phyloP scores from a whole-genome alignment of 2,329 filamentous ascomycete species.

The Pseudocercospora pini-densiflorae region DNA sequence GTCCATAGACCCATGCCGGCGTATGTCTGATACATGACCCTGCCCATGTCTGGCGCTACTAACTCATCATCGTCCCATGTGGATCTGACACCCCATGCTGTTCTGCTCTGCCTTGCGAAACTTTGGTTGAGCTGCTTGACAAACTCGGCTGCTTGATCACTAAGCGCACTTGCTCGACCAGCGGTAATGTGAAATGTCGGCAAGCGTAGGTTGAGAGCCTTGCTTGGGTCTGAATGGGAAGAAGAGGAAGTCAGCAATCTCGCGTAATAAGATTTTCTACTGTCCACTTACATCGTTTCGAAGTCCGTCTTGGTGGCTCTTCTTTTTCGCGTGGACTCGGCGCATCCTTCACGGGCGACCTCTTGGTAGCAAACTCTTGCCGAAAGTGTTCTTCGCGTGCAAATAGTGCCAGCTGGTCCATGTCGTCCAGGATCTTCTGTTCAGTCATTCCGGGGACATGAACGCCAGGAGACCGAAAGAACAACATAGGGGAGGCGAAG shows the following conservation, averaged over 20 bases:
- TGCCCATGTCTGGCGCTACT: conserved; percentile 35
- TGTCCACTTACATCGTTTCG: conserved; percentile 38
- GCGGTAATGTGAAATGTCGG: conserved; percentile 48
- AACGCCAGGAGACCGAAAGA: conserved; percentile 53
- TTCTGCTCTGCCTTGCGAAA: conserved; percentile 42
- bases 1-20: conserved; percentile 33
- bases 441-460: conserved; percentile 27
- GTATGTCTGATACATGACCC: conserved; percentile 42
- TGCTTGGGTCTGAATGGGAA: conserved; percentile 41
- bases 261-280: not conserved
- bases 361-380: conserved; percentile 31
- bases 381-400: conserved; percentile 38
- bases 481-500: conserved; percentile 56
- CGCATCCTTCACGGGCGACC: conserved; percentile 16
- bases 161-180: conserved; percentile 44
- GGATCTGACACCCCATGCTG: too few relatives aligned
- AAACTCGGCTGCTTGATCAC: conserved; percentile 49
- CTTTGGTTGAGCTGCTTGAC: conserved; percentile 45
- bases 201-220: conserved; percentile 44
- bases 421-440: conserved; percentile 35
- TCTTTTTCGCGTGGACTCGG: not conserved
- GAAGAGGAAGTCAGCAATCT: not conserved
- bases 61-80: too few relatives aligned
- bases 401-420: conserved; percentile 34
- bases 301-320: conserved; percentile 32